Base-by-base conservation (phyloP, 306 rosid species). In the Hippophae rhamnoides region DNA sequence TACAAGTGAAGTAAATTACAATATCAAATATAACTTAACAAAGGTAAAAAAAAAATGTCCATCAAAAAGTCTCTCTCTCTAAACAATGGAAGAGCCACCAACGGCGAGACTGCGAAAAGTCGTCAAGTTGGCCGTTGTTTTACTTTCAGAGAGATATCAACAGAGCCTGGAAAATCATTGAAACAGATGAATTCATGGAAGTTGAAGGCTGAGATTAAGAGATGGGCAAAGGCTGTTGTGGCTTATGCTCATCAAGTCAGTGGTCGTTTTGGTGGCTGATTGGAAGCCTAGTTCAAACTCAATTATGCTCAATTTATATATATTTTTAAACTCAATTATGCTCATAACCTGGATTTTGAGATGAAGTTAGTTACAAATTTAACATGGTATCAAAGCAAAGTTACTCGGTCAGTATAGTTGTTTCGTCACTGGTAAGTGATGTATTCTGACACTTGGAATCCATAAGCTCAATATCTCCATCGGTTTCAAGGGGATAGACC, bases 161-260 rank as follows among this genome's bases (percentile, higher is more conserved):
- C 81, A 69, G 99, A 88, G 57, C 72, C 67, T 3, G 95, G 95
- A 62, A 88, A 88, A 77, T 42, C 81, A 41, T 67, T 92, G 42
- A 72, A 82, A 53, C 86, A 88, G 10, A 85, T 84, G 95, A 90
- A 92, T 78, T 78, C 95, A 4, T 63, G 53, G 71, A 88, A 84
- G 79, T 50, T 92, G 85, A 88, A 92, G 74, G 42, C 61, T 67
- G 86, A 80, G 55, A 88, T 92, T 78, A 76, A 25, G 69, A 88
- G 74, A 54, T 92, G 99, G 99, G 99, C 99, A 10, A 92, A 88
- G 76, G 90, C 88, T 38, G 97, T 92, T 10, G 96, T 80, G 50
- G 72, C 85, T 5, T 92, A 85, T 62, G 99, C 95, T 11, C 84
- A 95, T 18, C 95, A 88, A 76, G 83, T 88, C 8, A 86, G 94